Base-by-base conservation (phyloP, 2,329 filamentous ascomycete genomes). In the Colletotrichum cereale region DNA sequence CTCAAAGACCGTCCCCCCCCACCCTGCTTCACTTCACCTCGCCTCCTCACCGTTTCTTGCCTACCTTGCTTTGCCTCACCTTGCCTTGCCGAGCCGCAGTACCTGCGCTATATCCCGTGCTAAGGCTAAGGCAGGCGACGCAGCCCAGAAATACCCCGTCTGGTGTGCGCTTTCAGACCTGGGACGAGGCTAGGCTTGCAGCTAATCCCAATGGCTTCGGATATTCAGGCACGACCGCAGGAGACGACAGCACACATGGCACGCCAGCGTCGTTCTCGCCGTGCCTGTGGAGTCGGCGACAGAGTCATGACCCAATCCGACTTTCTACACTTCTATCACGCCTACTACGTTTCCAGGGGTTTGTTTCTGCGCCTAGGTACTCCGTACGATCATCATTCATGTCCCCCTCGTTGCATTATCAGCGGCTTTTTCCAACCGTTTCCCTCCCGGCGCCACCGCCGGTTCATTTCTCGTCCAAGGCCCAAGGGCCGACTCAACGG, bases 151-250 rank as follows among this genome's bases (percentile, higher is more conserved):
- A 69, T 48, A 40, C 63, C 57, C 61, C 67, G 64, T 71, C 67
- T 67, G 57, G 42, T 71, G 64, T 71, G 63, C 38, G n/a, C 67
- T 60, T 60, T 67, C 57, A 67, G 48, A 58, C 56, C 57, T 67
- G 64, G 57, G 68, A 71, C 50, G 64, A 71, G 62, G 68, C 64
- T 71, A 71, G 64, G 18, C 50, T 62, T 53, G 64, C 68, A 44
- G 52, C 64, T 71, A 67, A 62, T 71, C 53, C 40, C 34, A 40
- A 40, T 18, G n/a, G 29, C 56, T 52, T 26, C 14, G 3, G 7
- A 26, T n/a, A 26, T 48, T 62, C 36, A 62, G 64, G 42, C 67
- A 66, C 64, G 29, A 58, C 67, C 67, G 64, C 67, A 62, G 21
- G 18, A 62, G 18, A 56, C 47, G 8, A 26, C 40, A 7, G n/a